Evolutionary conservation across 257 asterid genomes (phyloP).

Genomic region (Solanum etuberosum): DNA sequence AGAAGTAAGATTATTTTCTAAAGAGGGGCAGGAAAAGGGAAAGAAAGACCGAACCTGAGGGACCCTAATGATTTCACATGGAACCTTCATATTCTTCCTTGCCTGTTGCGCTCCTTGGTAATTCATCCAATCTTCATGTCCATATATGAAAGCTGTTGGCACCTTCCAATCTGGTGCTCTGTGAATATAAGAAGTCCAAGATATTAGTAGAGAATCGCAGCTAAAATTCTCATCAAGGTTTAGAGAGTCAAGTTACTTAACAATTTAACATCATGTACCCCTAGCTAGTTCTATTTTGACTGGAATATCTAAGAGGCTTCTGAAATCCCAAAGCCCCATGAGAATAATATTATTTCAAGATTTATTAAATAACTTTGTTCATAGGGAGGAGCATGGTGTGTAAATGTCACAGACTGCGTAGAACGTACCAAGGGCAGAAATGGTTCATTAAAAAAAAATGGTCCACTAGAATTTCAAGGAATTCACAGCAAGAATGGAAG

Average conservation of each 20-base stretch:
- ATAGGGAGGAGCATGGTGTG: background rate
- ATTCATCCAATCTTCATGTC: conserved; percentile 74
- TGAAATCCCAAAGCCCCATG: background rate
- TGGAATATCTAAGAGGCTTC: background rate
- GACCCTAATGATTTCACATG: conserved; percentile 67
- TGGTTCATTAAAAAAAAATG: background rate
- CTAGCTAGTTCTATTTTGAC: background rate
- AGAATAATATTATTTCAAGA: background rate
- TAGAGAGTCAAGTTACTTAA: background rate
- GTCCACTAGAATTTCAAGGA: background rate
- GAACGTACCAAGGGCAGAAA: background rate
- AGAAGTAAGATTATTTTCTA: background rate
- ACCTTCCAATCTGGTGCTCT: conserved; percentile 83
- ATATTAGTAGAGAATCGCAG: background rate
- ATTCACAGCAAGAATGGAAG: background rate
- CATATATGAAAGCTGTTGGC: conserved; percentile 76
- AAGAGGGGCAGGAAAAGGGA: background rate
- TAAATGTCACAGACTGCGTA: background rate
- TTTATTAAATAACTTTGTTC: background rate
- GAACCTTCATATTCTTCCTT: conserved; percentile 62
- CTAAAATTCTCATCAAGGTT: background rate
- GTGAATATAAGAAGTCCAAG: background rate
- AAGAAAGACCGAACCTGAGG: conserved; percentile 43
- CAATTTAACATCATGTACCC: background rate
- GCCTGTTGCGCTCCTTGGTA: conserved; percentile 68